These are phyloP conservation scores for Sugiyamaella xylanicola DNA, from an alignment of 1,139 yeast species.

Conservation along the genomic window DNA sequence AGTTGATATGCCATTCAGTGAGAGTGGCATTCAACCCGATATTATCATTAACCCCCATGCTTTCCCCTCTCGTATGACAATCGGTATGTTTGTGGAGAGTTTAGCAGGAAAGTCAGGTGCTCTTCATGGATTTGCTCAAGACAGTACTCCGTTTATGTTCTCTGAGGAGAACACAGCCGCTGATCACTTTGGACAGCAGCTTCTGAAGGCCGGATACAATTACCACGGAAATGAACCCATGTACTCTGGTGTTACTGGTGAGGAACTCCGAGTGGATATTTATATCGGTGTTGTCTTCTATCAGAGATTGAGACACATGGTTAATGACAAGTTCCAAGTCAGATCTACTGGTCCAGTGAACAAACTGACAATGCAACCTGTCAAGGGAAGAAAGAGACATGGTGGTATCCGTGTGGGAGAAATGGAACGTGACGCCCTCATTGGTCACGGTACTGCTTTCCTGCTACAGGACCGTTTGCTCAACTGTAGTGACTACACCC, in stretches of 20 bases:
- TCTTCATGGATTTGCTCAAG: slow-evolving; percentile 95
- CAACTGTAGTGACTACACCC: slow-evolving; percentile 95
- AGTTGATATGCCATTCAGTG: slow-evolving; percentile 95
- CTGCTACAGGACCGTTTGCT: slow-evolving; percentile 90
- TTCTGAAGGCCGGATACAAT: slow-evolving; percentile 84
- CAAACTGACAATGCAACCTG: slow-evolving; percentile 98
- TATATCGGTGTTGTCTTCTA: slow-evolving; percentile 96
- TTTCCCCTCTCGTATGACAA: slow-evolving; percentile 99
- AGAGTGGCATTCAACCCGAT: slow-evolving; percentile 95
- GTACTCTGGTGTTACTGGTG: slow-evolving; percentile 99
- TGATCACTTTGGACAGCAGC: slow-evolving; percentile 94
- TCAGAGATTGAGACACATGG: slow-evolving; percentile 99
- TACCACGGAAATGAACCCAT: slow-evolving; percentile 98
- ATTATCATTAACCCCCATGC: slow-evolving; percentile 98
- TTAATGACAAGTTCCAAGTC: slow-evolving; percentile 98
- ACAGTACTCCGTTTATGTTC: slow-evolving; percentile 95
- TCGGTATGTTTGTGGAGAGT: slow-evolving; percentile 98
- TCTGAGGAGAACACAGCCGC: slow-evolving; percentile 94
- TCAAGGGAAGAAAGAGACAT: slow-evolving; percentile 96
- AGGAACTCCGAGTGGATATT: slow-evolving; percentile 92
- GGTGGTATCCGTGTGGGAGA: slow-evolving; percentile 99
- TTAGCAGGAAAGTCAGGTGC: slow-evolving; percentile 99
- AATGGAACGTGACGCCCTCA: slow-evolving; percentile 98
- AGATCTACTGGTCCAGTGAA: slow-evolving; percentile 99
- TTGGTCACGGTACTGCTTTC: slow-evolving; percentile 99